Conservation (phyloP, 257 asterid genomes). For the Solanum infundibuliforme region DNA sequence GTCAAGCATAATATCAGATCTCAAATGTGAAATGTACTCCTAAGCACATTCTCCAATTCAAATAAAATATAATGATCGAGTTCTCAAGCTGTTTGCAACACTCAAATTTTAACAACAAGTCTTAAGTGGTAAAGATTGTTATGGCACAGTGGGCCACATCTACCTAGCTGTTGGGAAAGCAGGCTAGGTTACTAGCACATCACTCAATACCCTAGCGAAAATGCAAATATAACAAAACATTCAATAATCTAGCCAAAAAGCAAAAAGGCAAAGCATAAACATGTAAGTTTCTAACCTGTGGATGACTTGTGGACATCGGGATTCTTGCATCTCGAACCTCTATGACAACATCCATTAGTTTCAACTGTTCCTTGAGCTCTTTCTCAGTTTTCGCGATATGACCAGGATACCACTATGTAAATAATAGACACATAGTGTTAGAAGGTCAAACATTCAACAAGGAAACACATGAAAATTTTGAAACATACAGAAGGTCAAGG, state of each 20-base stretch:
- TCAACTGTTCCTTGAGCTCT: constrained; percentile 89
- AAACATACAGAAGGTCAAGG: neutral
- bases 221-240: neutral
- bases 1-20: neutral
- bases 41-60: neutral
- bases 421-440: constrained; percentile 2
- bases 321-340: constrained; percentile 98
- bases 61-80: neutral
- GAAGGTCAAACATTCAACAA: neutral
- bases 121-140: neutral
- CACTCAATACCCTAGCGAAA: neutral
- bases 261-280: neutral
- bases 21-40: neutral
- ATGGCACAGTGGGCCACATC: neutral
- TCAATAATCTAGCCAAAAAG: neutral
- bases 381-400: constrained; percentile 92
- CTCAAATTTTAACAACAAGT: neutral
- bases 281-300: constrained; percentile 41
- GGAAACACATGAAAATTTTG: neutral
- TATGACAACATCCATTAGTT: constrained; percentile 94
- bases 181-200: neutral
- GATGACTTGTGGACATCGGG: constrained; percentile 83
- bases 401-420: constrained; percentile 89
- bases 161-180: neutral
- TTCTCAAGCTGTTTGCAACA: neutral